Evolutionary conservation across 805 yeast species (phyloP), one percentile per base, ranked within the genome.

Genomic region (Kuraishia cidri): DNA sequence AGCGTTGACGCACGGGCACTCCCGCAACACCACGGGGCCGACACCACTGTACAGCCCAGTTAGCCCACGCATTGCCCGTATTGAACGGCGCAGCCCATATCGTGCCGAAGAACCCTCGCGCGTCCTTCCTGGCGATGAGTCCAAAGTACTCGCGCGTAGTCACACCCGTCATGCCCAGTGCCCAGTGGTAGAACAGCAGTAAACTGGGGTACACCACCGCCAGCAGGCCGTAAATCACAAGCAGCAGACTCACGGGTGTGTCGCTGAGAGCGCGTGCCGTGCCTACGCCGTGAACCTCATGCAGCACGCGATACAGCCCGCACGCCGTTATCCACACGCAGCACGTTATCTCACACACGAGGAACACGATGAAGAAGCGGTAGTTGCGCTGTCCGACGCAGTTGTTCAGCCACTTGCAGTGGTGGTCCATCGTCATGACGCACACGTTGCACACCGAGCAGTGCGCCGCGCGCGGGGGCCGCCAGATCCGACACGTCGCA

Each of bases 341-440:
- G 1, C 59, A 35, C 0, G 67, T 3, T 1, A 53, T 45, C 1
- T 56, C 46, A 31, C 61, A 56, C 1, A 67, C 22, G 24, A 82
- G 46, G 41, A 76, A 81, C 2, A 45, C 43, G 25, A 77, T 36
- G 45, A 81, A 83, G 52, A 66, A 76, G 40, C 72, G 55, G 50
- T 82, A 82, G 46, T 82, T 84, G 35, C 83, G 54, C 38, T 72
- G 71, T 1, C 94, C 95, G 26, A 84, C 67, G 49, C 95, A 84
- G 43, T 76, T 82, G 45, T 80, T 78, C 31, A 84, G 48, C 73
- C 82, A 75, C 23, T 62, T 43, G 47, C 88, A 80, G 50, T 80
- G 88, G 48, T 80, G 90, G 44, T 80, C 90, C 39, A 67, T 75
- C 17, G 63, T 43, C 4, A 64, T 49, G 13, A 79, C 56, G 43